Conservation (phyloP, 164 flowering plant species). For the Vitis amurensis region DNA sequence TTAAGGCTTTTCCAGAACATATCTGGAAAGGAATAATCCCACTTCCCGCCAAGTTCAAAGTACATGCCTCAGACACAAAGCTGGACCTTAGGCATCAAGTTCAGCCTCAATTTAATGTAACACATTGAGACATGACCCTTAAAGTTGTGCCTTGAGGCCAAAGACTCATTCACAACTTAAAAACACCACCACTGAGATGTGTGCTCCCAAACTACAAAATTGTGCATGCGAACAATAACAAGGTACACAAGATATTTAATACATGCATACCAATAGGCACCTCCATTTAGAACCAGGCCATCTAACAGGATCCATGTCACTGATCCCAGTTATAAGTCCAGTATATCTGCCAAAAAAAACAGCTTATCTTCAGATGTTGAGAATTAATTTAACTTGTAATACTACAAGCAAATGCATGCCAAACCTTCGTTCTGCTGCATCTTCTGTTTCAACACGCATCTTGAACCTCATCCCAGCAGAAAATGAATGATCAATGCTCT, state of each 20-base stretch:
- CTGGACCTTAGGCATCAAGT: too few relatives aligned
- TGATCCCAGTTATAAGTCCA: slow-evolving; percentile 69
- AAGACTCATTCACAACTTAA: too few relatives aligned
- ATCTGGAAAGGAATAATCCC: too few relatives aligned
- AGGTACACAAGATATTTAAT: neutral
- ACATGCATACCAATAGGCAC: slow-evolving; percentile 67
- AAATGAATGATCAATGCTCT: slow-evolving; percentile 51
- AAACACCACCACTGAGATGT: too few relatives aligned
- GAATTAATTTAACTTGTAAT: neutral
- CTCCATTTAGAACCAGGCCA: slow-evolving; percentile 95
- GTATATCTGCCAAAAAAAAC: slow-evolving; percentile 48
- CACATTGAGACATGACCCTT: too few relatives aligned
- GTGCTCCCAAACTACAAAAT: neutral
- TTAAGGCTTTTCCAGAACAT: too few relatives aligned
- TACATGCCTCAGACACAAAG: too few relatives aligned
- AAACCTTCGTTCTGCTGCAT: slow-evolving; percentile 85
- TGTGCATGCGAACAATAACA: neutral
- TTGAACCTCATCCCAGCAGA: slow-evolving; percentile 80
- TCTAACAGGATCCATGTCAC: slow-evolving; percentile 77
- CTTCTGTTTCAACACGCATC: slow-evolving; percentile 87
- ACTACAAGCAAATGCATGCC: slow-evolving; percentile 1
- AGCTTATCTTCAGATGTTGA: neutral
- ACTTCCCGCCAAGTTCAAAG: too few relatives aligned
- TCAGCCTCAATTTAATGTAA: too few relatives aligned
- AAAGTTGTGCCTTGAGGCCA: too few relatives aligned